These are phyloP conservation scores for Cyberlindnera saturnus DNA, from an alignment of 805 yeast species.

Conservation along the genomic window DNA sequence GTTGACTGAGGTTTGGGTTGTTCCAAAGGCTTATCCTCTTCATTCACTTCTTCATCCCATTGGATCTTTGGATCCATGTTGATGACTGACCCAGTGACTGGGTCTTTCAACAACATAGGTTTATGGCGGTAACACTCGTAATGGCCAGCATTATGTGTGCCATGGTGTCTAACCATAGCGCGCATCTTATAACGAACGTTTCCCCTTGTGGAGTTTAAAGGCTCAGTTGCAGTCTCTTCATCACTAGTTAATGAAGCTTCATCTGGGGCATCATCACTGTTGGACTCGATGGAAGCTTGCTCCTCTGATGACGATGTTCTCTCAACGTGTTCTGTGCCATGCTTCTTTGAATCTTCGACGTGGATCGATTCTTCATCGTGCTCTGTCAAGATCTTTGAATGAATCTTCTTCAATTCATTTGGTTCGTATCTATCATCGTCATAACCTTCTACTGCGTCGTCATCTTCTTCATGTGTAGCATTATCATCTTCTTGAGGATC, in stretches of 20 bases:
- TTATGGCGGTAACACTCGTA: conserved; percentile 83
- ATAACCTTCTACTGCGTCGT: conserved; percentile 40
- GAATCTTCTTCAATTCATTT: conserved; percentile 17
- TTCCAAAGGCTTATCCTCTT: conserved; percentile 3
- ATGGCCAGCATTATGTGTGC: conserved; percentile 85
- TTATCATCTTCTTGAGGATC: conserved; percentile 13
- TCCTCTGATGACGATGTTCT: conserved; percentile 7
- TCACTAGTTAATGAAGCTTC: conserved; percentile 1
- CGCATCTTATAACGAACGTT: conserved; percentile 49
- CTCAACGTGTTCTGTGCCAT: conserved; percentile 8
- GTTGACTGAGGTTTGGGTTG: not conserved
- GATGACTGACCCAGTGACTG: conserved; percentile 20
- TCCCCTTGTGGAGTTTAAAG: conserved; percentile 20
- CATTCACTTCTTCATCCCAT: conserved; percentile 11
- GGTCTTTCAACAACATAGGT: conserved; percentile 41
- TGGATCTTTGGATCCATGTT: conserved; percentile 26
- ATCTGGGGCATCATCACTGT: conserved; percentile 6
- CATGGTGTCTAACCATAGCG: conserved; percentile 79
- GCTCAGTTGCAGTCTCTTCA: conserved; percentile 21
- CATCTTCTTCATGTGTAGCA: conserved; percentile 42
- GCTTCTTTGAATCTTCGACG: conserved; percentile 10
- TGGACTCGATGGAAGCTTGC: conserved; percentile 16
- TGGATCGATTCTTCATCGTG: conserved; percentile 15
- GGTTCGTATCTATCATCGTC: conserved; percentile 22
- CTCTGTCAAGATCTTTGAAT: conserved; percentile 20